Percentiles rank a stretch among this genome's conserved stretches.
phyloP scores from a whole-genome alignment of 148 eudicot species.

The Persicaria maculosa region DNA sequence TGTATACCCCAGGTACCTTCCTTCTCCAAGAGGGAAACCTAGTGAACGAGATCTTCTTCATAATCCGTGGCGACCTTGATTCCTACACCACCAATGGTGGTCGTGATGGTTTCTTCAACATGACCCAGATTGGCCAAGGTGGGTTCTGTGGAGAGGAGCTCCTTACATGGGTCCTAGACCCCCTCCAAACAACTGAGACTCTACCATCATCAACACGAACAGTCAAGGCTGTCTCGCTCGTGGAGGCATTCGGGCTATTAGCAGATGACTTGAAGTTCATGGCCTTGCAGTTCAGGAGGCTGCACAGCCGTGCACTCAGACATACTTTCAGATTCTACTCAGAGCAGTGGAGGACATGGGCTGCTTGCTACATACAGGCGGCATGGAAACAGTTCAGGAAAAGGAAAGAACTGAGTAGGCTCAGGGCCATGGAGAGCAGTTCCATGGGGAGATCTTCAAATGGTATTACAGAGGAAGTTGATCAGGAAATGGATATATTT shows the following conservation, averaged over 20 bases:
- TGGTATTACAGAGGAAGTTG: not conserved
- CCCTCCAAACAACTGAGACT: constrained; percentile 21
- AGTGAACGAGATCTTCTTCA: constrained; percentile 50
- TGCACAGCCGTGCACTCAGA: constrained; percentile 33
- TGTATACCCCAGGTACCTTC: constrained; percentile 29
- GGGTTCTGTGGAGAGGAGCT: constrained; percentile 33
- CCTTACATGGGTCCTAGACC: constrained; percentile 37
- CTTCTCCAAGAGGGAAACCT: constrained; percentile 44
- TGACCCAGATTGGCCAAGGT: constrained; percentile 38
- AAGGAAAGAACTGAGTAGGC: not conserved
- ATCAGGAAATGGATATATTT: not conserved
- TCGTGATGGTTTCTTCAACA: constrained; percentile 40
- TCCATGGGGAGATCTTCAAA: not conserved
- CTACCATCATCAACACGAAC: constrained; percentile 55
- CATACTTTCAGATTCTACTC: constrained; percentile 46
- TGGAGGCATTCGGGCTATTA: constrained; percentile 35
- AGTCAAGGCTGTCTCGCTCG: constrained; percentile 38
- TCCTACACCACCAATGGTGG: constrained; percentile 50
- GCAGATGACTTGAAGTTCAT: constrained; percentile 45
- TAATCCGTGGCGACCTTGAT: constrained; percentile 51
- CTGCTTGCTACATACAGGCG: constrained; percentile 36
- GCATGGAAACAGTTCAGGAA: constrained; percentile 38
- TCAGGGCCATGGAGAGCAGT: too few species aligned
- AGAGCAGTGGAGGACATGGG: constrained; percentile 18
- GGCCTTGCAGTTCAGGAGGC: constrained; percentile 35